Evolutionary conservation across 2,329 filamentous ascomycete species (phyloP).

Genomic region (Fusarium newnesense): DNA sequence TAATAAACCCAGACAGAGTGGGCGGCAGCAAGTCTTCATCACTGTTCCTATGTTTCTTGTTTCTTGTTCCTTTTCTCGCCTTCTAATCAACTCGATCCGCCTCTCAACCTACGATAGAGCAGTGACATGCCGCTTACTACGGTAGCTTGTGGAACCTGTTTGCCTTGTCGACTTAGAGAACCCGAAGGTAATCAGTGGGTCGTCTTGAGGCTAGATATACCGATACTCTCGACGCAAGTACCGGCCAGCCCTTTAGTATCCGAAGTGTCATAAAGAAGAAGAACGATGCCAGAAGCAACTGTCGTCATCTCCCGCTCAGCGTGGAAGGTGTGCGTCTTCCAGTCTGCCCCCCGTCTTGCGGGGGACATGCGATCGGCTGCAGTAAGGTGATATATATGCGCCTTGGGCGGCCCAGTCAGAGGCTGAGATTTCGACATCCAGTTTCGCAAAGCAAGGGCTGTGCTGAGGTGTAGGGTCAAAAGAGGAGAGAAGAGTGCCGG

Average conservation of each 20-base stretch:
- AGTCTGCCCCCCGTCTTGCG: slow-evolving; percentile 11
- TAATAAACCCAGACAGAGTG: background rate
- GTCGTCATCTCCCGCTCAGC: slow-evolving; percentile 30
- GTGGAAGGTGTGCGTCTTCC: slow-evolving; percentile 10
- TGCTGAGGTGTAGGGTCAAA: slow-evolving; percentile 1
- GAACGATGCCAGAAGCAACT: slow-evolving; percentile 18
- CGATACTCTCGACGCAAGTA: slow-evolving; percentile 20
- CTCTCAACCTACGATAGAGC: slow-evolving; percentile 29
- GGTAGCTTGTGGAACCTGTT: slow-evolving; percentile 35
- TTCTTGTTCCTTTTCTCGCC: slow-evolving; percentile 3
- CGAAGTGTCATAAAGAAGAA: background rate
- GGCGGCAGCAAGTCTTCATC: slow-evolving; percentile 9
- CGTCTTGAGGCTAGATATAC: slow-evolving; percentile 6
- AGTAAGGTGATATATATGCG: background rate
- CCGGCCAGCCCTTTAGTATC: background rate
- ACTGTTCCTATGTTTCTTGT: slow-evolving; percentile 6
- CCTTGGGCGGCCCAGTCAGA: slow-evolving; percentile 9
- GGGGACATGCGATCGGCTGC: background rate
- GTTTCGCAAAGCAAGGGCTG: background rate
- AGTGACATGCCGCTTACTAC: slow-evolving; percentile 30
- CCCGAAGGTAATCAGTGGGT: slow-evolving; percentile 18
- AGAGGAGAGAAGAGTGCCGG: background rate
- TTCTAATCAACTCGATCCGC: slow-evolving; percentile 15
- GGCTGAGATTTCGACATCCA: background rate
- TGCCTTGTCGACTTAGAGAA: slow-evolving; percentile 26